Conservation (phyloP, 257 asterid species). For the Marsdenia floribunda region DNA sequence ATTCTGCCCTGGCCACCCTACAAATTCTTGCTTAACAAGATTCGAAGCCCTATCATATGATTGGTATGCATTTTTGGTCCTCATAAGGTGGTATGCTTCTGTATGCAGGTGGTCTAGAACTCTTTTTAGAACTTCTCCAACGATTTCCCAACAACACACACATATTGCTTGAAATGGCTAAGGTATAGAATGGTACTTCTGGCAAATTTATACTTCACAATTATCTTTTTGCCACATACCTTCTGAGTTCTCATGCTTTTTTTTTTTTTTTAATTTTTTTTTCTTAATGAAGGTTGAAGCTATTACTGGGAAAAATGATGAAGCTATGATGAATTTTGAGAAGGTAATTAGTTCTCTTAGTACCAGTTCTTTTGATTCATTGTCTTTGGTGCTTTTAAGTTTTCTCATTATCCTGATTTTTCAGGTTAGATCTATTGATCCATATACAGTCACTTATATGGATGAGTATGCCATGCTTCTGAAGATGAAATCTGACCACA, state of each 20-base stretch:
- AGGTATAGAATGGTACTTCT: slow-evolving; percentile 45
- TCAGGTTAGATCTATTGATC: slow-evolving; percentile 88
- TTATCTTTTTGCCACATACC: not conserved
- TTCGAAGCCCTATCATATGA: not conserved
- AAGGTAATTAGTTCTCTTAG: slow-evolving; percentile 41
- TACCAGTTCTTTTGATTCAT: slow-evolving; percentile 11
- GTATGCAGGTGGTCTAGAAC: slow-evolving; percentile 81
- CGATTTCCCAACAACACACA: slow-evolving; percentile 89
- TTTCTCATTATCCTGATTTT: slow-evolving; percentile 16
- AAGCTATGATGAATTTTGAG: slow-evolving; percentile 87
- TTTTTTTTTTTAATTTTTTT: not conserved
- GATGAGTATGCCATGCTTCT: slow-evolving; percentile 99
- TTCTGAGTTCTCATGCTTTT: not conserved
- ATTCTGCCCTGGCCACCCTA: not conserved
- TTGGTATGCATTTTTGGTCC: not conserved
- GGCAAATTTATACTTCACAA: slow-evolving; percentile 2
- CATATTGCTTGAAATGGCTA: slow-evolving; percentile 92
- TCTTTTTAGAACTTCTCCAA: slow-evolving; percentile 80
- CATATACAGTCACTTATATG: slow-evolving; percentile 77
- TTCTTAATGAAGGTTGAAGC: slow-evolving; percentile 68
- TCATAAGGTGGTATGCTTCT: not conserved
- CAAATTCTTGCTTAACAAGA: not conserved
- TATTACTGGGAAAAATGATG: slow-evolving; percentile 77
- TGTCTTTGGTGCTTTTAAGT: not conserved
- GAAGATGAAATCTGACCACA: slow-evolving; percentile 67